Evolutionary conservation across 345 rosid genomes (phyloP).

Genomic region (Erodium maritimum): DNA sequence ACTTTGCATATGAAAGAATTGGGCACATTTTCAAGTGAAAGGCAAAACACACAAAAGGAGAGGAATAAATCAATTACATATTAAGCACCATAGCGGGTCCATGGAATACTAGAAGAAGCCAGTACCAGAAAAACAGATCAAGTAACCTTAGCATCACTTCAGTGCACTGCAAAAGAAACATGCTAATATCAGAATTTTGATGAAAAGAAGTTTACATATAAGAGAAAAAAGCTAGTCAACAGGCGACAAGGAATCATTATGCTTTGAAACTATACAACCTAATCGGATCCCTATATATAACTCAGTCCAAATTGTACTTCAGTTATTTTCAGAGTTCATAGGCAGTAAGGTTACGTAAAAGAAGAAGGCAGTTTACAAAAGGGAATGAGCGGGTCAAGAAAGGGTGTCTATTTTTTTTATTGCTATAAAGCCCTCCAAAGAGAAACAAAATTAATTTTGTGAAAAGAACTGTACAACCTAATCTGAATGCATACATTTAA

Average conservation of each 20-base stretch:
- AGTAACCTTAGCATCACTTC: slow-evolving; percentile 14
- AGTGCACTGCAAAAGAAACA: slow-evolving; percentile 45
- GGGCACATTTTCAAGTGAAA: slow-evolving; percentile 5
- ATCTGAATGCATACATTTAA: too few species aligned
- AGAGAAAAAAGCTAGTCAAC: background rate
- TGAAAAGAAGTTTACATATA: background rate
- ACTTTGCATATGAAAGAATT: slow-evolving; percentile 8
- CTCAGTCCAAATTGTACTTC: background rate
- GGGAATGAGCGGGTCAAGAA: background rate
- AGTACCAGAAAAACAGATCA: slow-evolving; percentile 3
- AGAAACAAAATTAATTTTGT: too few species aligned
- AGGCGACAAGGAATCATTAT: background rate
- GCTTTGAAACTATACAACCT: too few species aligned
- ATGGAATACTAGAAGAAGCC: background rate
- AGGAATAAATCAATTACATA: slow-evolving; percentile 15
- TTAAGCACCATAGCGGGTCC: slow-evolving; percentile 8
- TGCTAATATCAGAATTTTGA: slow-evolving; percentile 3
- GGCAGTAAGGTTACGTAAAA: background rate
- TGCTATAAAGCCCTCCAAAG: too few species aligned
- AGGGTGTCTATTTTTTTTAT: too few species aligned
- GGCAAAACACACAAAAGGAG: slow-evolving; percentile 6
- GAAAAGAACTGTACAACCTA: too few species aligned
- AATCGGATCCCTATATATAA: background rate
- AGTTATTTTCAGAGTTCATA: too few species aligned
- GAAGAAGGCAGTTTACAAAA: background rate